phyloP scores from a whole-genome alignment of 2,329 filamentous ascomycete genomes.

The Parafenestella ontariensis region DNA sequence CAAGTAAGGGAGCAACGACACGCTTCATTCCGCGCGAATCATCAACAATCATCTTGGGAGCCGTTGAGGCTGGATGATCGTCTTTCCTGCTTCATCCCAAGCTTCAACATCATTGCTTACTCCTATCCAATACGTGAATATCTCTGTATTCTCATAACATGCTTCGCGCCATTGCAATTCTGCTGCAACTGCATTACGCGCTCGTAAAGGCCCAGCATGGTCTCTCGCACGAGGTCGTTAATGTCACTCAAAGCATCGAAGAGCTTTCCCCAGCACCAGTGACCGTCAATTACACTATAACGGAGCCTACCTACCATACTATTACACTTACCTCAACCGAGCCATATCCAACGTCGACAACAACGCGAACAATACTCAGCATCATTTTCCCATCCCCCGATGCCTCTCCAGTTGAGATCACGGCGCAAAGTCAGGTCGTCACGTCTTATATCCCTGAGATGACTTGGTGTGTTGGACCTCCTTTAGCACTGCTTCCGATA shows the following conservation, averaged over 20 bases:
- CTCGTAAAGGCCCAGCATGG: conserved; percentile 13
- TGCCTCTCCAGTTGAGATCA: conserved; percentile 51
- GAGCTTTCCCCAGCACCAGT: conserved; percentile 4
- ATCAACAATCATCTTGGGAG: conserved; percentile 6
- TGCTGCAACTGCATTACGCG: conserved; percentile 10
- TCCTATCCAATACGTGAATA: not conserved
- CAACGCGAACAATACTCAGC: conserved; percentile 37
- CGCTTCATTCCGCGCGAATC: conserved; percentile 9
- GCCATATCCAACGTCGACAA: conserved; percentile 16
- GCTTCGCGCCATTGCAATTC: conserved; percentile 1
- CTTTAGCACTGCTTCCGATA: conserved; percentile 44
- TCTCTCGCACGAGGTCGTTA: conserved; percentile 22
- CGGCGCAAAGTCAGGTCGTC: conserved; percentile 52
- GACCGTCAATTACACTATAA: conserved; percentile 20
- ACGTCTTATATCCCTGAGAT: conserved; percentile 52
- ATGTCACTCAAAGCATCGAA: conserved; percentile 14
- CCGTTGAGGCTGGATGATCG: not conserved
- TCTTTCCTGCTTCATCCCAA: not conserved
- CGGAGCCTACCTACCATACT: conserved; percentile 5
- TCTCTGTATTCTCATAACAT: not conserved
- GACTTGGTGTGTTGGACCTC: conserved; percentile 52
- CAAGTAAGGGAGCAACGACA: not conserved
- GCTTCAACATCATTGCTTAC: not conserved
- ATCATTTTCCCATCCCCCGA: conserved; percentile 53
- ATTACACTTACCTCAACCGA: conserved; percentile 1